Evolutionary conservation across 192 early-diverging fungal genomes (phyloP), one percentile per base, ranked within the genome.

Genomic region (Rhizoclosmatium sp.): DNA sequence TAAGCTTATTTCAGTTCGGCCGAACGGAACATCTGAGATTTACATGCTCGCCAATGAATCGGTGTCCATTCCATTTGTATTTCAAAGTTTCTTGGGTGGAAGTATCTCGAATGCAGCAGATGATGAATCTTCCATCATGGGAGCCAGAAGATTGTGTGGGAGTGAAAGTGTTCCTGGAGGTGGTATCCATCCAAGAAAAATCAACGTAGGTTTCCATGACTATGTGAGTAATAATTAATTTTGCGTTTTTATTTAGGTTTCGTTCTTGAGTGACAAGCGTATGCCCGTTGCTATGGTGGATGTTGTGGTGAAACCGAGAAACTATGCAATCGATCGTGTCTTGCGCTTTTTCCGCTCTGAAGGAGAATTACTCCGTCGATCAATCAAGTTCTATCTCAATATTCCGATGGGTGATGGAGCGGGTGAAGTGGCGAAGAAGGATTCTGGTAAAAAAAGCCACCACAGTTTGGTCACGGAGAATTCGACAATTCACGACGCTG

Each of bases 1-100:
- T 41, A 80, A 69, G 56, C 60, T 84, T 9, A 56, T 83, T 7
- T 65, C 56, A 16, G n/a, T 79, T 3, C 51, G 61, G 12, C 64
- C 68, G 31, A 74, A 80, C 62, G 83, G 83, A 41, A 45, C 42
- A 1, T 46, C 67, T 4, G 59, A 68, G 54, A 58, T 84, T 31
- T 81, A 69, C 68, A 44, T 85, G 76, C 47, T 73, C 3, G 56
- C 79, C 4, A 72, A 71, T 31, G 88, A 89, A 69, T 79, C 69
- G 31, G 67, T 82, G 12, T 40, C 74, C 3, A 72, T 89, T 45
- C 86, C 88, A 3, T 87, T 89, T 80, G 71, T 87, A 16, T 87
- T 80, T 47, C 88, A 89, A 78, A 85, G 79, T 16, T 87, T 86
- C 75, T 44, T 75, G 46, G 75, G 65, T 48, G 71, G 70, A 41